Base-by-base conservation (phyloP, 257 asterid genomes). In the Nicotiana obtusifolia region DNA sequence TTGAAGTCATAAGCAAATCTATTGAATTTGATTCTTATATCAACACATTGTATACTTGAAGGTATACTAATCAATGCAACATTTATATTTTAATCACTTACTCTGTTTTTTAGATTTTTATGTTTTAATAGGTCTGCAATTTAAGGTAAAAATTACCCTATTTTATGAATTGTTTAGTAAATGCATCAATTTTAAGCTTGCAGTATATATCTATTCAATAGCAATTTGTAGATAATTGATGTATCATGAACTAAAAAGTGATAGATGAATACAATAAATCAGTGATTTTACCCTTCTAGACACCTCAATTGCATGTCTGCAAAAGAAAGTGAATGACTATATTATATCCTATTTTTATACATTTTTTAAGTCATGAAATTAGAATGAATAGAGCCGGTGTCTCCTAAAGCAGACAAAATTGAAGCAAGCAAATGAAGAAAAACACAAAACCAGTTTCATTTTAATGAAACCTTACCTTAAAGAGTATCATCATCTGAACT, bases 401-500 rank as follows among this genome's bases (percentile, higher is more conserved):
- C 56, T 4, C 56, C 56, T 14, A 52, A 49, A 52, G 56, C 56
- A 52, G 62, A 5, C 26, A 56, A 56, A 56, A 56, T 56, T 19
- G 10, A 56, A 67, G 76, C 54, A 19, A 67, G 54, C 20, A 67
- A 19, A 35, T 9, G 54, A 76, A 5, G 81, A 16, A 53, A 77
- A 33, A 30, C 4, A 30, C 0, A 66, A 15, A 22, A 26, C 33
- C 3, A 69, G 33, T 10, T 69, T 3, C 54, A 10, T 3, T 1
- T 56, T 6, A 0, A 7, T 56, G 31, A 16, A 64, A 17, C 16
- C 44, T 53, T 77, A 77, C 5, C 62, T 66, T 60, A 81, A 19
- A 33, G 19, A 47, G 47, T 64, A 49, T 93, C 97, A 4, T 95
- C 98, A 28, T 93, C 97, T 60, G 91, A 89, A 82, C 91, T 86